phyloP scores from a whole-genome alignment of 2,329 filamentous ascomycete species.

The Fusarium succisae region DNA sequence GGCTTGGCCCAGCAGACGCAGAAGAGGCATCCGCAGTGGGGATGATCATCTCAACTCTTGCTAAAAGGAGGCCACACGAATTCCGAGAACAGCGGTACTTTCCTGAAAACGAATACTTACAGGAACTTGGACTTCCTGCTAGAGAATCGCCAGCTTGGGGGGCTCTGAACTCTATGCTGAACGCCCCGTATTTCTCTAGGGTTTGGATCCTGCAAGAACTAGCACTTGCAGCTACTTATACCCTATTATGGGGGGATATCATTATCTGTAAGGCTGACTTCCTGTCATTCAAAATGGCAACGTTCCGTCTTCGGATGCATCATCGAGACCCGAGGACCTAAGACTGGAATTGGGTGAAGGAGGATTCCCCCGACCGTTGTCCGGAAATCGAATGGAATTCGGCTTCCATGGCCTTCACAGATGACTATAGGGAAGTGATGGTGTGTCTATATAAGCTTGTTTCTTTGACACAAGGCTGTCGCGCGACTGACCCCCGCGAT shows the following conservation, averaged over 20 bases:
- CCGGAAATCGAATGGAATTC: rapidly evolving
- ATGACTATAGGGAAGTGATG: no score
- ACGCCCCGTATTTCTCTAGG: background rate
- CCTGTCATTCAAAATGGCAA: rapidly evolving
- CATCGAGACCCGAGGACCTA: no score
- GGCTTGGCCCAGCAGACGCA: background rate
- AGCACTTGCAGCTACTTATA: rapidly evolving
- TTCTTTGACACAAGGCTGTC: rapidly evolving
- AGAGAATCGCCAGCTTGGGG: rapidly evolving
- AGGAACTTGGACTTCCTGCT: background rate
- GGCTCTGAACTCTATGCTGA: background rate
- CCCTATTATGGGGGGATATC: rapidly evolving
- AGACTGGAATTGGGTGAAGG: no score
- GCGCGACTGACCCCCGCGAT: background rate
- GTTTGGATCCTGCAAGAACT: background rate
- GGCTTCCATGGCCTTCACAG: rapidly evolving
- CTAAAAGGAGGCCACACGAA: background rate
- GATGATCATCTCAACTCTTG: background rate
- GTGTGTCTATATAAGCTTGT: no score
- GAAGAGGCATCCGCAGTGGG: rapidly evolving
- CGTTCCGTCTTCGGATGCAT: no score
- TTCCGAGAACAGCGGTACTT: background rate
- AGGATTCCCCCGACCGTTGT: rapidly evolving
- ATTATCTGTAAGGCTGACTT: rapidly evolving
- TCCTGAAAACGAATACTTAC: background rate